Base-by-base conservation (phyloP, 805 yeast species). In the Isabelozyma rhagii region DNA sequence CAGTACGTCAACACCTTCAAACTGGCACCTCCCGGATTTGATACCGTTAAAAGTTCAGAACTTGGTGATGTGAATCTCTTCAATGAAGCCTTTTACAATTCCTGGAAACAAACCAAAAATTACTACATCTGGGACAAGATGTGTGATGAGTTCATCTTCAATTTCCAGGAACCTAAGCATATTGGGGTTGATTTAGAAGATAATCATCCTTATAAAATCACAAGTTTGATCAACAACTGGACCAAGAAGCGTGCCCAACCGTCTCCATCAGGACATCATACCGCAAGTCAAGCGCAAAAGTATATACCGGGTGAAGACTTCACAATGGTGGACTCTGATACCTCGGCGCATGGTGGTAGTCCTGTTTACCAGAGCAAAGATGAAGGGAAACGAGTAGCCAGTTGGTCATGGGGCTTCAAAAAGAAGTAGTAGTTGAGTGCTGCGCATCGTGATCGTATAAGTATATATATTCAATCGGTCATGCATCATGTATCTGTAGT, bases 1-100 rank as follows among this genome's bases (percentile, higher is more conserved):
- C 82, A 77, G 45, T 89, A 85, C 59, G 56, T 79, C 9, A 69
- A 67, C 5, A 59, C 66, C 45, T 74, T 71, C 50, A 48, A 57
- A 14, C 64, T 57, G 45, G 62, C 60, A n/a, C 79, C 79, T 0
- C 78, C 79, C 0, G 79, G 79, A 0, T 74, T 74, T 44, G 58
- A 56, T 15, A 55, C 52, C 14, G 63, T 56, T 18, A 50, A 47
- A 29, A 56, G 56, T 45, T 27, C 36, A 13, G 57, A 58, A 18
- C 49, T 66, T 27, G 77, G 77, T 5, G 64, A 67, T 44, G 47
- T 66, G 27, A 43, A 54, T 15, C 53, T 61, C n/a, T 74, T 74
- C 57, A 64, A 66, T 48, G 45, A 49, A 7, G 58, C 59, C n/a
- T 74, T 70, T 51, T 58, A 71, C 13, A 60, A 56, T 5, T 41